Evolutionary conservation across 305 asterid species (phyloP).

Genomic region (Andrographis paniculata): DNA sequence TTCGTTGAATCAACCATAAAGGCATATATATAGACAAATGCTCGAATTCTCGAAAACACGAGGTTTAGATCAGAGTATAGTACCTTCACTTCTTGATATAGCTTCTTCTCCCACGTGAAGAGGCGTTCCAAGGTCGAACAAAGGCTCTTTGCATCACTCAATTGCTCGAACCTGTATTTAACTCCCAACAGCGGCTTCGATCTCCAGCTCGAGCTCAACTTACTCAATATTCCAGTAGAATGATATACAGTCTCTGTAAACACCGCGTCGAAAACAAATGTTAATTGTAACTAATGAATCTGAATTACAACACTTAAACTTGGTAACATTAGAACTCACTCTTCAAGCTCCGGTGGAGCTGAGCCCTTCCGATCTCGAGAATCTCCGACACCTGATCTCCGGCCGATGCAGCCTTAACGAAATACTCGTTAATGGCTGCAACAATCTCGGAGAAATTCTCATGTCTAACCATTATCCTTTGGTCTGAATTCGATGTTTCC

Average conservation of each 20-base stretch:
- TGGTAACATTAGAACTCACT: slow-evolving; percentile 70
- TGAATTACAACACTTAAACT: too few relatives aligned
- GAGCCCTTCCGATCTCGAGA: slow-evolving; percentile 89
- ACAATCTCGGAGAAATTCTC: slow-evolving; percentile 80
- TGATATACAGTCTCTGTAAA: slow-evolving; percentile 81
- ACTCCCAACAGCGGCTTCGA: slow-evolving; percentile 89
- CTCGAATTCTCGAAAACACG: too few relatives aligned
- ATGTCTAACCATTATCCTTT: slow-evolving; percentile 77
- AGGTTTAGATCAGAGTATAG: slow-evolving; percentile 18
- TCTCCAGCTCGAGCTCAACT: slow-evolving; percentile 86
- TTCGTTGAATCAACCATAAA: too few relatives aligned
- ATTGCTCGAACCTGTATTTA: slow-evolving; percentile 53
- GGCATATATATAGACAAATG: too few relatives aligned
- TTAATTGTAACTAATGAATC: too few relatives aligned
- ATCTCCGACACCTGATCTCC: slow-evolving; percentile 89
- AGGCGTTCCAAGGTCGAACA: slow-evolving; percentile 88
- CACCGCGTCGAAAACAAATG: slow-evolving; percentile 9
- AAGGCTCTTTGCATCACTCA: slow-evolving; percentile 66
- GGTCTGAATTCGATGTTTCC: slow-evolving; percentile 39
- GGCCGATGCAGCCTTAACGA: slow-evolving; percentile 80
- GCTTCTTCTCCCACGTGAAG: slow-evolving; percentile 94
- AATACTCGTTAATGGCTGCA: slow-evolving; percentile 71
- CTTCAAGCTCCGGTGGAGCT: slow-evolving; percentile 75
- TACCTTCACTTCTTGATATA: slow-evolving; percentile 96
- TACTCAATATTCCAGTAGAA: slow-evolving; percentile 85